Base-by-base conservation (phyloP, 1,284 basidiomycete genomes). In the Ganoderma leucocontextum region DNA sequence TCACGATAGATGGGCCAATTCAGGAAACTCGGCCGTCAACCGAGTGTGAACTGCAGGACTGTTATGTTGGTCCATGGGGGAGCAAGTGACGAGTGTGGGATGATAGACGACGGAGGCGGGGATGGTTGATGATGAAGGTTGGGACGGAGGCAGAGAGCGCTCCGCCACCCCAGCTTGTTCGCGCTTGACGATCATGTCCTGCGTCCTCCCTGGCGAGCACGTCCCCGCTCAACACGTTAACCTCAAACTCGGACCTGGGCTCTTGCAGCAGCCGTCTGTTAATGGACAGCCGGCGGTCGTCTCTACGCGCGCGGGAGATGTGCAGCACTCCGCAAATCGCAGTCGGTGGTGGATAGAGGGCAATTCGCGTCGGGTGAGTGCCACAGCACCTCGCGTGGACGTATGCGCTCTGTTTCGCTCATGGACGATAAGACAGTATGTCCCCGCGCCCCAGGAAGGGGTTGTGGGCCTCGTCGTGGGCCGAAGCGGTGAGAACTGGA, bases 281-380 rank as follows among this genome's bases (percentile, higher is more conserved):
- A 65, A 75, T 72, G 67, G 77, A 68, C 76, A 77, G 52, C 79
- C 68, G 67, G 77, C 81, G 15, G 84, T 91, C 64, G 83, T 92
- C 59, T 84, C 90, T 5, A 93, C 91, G 9, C 88, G 89, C 59
- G 88, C 90, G 29, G 92, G 93, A 1, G 80, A 83, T 15, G 81
- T 94, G 44, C 83, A 89, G 64, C 89, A 90, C 74, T 90, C 90
- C n/a, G 77, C 85, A 44, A 94, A 93, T 76, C 83, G 87, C 68
- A 89, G 86, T 72, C 89, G 86, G 77, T 93, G 92, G 89, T 95
- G 92, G 92, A 83, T 94, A n/a, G 93, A 95, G 73, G 84, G 85
- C 71, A 94, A 94, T 77, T 87, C 91, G 57, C 83, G 88, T 75
- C 87, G 92, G 75, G 92, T 93, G 75, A 75, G 90, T 68, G 55